These are phyloP conservation scores for Fusarium buharicum DNA, from an alignment of 2,329 filamentous ascomycete genomes.

Conservation along the genomic window DNA sequence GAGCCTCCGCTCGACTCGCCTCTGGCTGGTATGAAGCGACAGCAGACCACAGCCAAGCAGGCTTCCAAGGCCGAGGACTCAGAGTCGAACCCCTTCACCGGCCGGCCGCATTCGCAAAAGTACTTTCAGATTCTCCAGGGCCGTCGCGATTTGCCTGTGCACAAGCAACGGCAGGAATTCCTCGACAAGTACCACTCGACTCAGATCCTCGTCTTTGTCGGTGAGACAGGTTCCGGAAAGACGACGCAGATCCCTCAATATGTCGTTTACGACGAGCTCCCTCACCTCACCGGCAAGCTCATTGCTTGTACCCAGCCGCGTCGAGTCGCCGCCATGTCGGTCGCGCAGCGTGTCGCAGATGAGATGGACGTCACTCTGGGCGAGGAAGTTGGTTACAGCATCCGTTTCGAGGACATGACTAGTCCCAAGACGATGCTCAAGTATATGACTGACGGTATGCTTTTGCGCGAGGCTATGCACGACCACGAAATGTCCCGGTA, in stretches of 20 bases:
- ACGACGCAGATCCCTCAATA: slow-evolving; percentile 99
- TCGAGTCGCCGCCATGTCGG: slow-evolving; percentile 98
- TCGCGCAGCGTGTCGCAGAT: slow-evolving; percentile 95
- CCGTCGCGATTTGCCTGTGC: slow-evolving; percentile 86
- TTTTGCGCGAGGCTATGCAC: slow-evolving; percentile 95
- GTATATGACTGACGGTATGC: slow-evolving; percentile 99
- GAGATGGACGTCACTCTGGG: slow-evolving; percentile 95
- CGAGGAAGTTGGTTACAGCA: slow-evolving; percentile 97
- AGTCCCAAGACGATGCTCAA: slow-evolving; percentile 90
- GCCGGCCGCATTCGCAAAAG: slow-evolving; percentile 76
- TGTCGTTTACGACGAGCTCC: slow-evolving; percentile 95
- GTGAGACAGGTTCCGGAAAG: slow-evolving; percentile 99
- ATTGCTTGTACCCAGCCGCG: slow-evolving; percentile 97
- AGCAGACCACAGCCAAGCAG: slow-evolving; percentile 81
- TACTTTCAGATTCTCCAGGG: slow-evolving; percentile 92
- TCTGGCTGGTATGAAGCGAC: slow-evolving; percentile 76
- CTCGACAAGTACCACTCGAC: slow-evolving; percentile 90
- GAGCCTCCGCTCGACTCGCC: slow-evolving; percentile 55
- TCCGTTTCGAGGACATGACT: slow-evolving; percentile 97
- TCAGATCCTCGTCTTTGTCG: slow-evolving; percentile 97
- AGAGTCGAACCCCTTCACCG: slow-evolving; percentile 87
- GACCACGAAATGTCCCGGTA: slow-evolving; percentile 92
- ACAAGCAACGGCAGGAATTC: slow-evolving; percentile 94
- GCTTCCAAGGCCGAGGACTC: slow-evolving; percentile 81
- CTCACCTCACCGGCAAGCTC: slow-evolving; percentile 85